phyloP scores from a whole-genome alignment of 306 rosid genomes.

The Begonia loranthoides region DNA sequence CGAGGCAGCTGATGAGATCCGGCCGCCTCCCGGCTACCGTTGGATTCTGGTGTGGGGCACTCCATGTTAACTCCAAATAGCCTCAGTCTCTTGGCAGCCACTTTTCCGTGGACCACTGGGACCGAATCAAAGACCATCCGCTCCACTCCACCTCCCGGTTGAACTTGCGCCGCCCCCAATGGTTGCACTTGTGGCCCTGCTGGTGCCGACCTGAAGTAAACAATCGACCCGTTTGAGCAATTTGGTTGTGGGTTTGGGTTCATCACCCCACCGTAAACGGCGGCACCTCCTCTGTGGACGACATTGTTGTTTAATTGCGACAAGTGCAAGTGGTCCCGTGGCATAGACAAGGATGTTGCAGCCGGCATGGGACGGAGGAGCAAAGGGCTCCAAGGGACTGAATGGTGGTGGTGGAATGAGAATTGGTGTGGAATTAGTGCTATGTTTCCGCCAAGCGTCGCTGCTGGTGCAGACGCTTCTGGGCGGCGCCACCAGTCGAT shows the following conservation, averaged over 20 bases:
- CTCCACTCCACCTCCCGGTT: constrained; percentile 5
- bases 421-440: constrained; percentile 5
- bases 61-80: constrained; percentile 45
- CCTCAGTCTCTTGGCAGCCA: constrained; percentile 27
- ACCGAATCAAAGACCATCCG: constrained; percentile 19
- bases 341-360: not conserved
- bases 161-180: constrained; percentile 1
- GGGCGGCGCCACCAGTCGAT: constrained; percentile 79
- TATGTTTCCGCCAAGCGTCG: constrained; percentile 18
- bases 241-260: not conserved
- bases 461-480: constrained; percentile 4
- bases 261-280: constrained; percentile 14
- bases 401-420: constrained; percentile 5
- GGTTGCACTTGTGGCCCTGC: constrained; percentile 2
- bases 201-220: constrained; percentile 17
- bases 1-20: not conserved
- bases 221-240: constrained; percentile 6
- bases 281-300: not conserved
- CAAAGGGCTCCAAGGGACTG: constrained; percentile 18
- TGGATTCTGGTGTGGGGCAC: constrained; percentile 19
- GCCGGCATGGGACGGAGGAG: constrained; percentile 19
- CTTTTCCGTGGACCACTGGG: constrained; percentile 31
- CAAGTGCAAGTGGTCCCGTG: constrained; percentile 12
- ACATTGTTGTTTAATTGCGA: constrained; percentile 13
- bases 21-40: constrained; percentile 3